These are phyloP conservation scores for Blastomyces gilchristii DNA, from an alignment of 2,329 filamentous ascomycete species.

Conservation along the genomic window DNA sequence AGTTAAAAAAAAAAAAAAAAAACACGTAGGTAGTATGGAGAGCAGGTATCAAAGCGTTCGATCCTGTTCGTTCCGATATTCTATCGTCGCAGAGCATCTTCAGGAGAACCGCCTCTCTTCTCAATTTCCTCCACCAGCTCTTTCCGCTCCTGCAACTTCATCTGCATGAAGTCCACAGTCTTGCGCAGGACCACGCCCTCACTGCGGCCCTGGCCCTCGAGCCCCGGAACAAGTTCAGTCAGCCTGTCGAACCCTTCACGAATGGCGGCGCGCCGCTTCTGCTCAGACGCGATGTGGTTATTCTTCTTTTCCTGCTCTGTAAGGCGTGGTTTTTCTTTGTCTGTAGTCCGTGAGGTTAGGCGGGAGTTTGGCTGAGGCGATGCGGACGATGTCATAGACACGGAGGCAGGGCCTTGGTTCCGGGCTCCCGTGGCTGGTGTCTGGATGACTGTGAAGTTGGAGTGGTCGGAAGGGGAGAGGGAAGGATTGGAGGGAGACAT, in stretches of 20 bases:
- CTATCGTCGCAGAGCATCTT: constrained; percentile 28
- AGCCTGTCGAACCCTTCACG: constrained; percentile 74
- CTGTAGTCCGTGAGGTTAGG: constrained; percentile 16
- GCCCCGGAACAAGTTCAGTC: constrained; percentile 66
- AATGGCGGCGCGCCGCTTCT: constrained; percentile 61
- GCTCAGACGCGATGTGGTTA: constrained; percentile 59
- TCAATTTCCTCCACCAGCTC: constrained; percentile 51
- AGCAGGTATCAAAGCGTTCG: background rate
- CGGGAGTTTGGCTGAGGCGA: constrained; percentile 14
- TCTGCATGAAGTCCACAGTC: constrained; percentile 55
- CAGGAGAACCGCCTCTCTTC: constrained; percentile 47
- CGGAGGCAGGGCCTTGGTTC: background rate
- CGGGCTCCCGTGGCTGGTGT: background rate
- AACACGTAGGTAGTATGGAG: background rate
- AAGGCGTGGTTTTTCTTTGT: constrained; percentile 51
- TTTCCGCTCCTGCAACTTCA: constrained; percentile 50
- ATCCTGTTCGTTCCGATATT: background rate
- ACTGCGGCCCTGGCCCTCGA: constrained; percentile 72
- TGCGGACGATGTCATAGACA: constrained; percentile 3
- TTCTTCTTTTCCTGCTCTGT: constrained; percentile 62
- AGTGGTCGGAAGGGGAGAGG: constrained; percentile 2
- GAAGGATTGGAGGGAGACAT: constrained; percentile 8
- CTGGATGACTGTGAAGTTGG: constrained; percentile 1
- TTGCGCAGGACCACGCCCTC: constrained; percentile 72
- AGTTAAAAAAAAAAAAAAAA: background rate